These are phyloP conservation scores for Kwoniella newhampshirensis DNA, from an alignment of 768 basidiomycete species.

Conservation along the genomic window DNA sequence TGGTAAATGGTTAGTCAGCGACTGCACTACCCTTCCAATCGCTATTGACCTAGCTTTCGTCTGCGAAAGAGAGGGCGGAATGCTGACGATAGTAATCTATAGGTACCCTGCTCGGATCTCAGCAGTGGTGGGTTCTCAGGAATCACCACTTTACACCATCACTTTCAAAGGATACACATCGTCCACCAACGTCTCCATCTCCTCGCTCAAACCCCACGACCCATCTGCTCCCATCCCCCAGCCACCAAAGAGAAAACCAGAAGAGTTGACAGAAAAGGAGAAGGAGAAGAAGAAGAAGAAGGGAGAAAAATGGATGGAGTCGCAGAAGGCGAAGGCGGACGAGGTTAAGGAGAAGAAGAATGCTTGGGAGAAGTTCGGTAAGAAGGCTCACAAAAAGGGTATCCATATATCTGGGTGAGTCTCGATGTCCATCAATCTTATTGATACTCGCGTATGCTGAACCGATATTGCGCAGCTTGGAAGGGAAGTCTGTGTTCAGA, in stretches of 20 bases:
- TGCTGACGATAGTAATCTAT: no score
- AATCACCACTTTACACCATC: constrained; percentile 50
- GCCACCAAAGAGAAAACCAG: constrained; percentile 38
- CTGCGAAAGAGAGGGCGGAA: no score
- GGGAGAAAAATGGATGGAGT: constrained; percentile 54
- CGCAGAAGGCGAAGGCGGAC: constrained; percentile 48
- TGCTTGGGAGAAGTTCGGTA: constrained; percentile 54
- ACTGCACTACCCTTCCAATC: no score
- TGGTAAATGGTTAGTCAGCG: constrained; percentile 48
- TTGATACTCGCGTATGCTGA: background rate
- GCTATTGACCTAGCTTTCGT: background rate
- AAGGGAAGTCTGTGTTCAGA: constrained; percentile 52
- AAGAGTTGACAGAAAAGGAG: constrained; percentile 49
- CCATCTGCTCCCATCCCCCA: constrained; percentile 38
- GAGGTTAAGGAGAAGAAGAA: constrained; percentile 53
- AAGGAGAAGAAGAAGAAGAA: constrained; percentile 55
- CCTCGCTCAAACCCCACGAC: constrained; percentile 45
- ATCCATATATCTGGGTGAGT: constrained; percentile 52
- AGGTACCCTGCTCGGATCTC: constrained; percentile 53
- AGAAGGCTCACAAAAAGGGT: constrained; percentile 55
- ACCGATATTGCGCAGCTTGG: constrained; percentile 33
- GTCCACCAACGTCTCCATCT: constrained; percentile 50
- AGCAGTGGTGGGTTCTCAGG: constrained; percentile 49
- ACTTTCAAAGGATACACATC: constrained; percentile 52
- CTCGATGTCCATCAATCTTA: background rate